Evolutionary conservation across 176 grass and related monocot species (phyloP), one percentile per base, ranked within the genome.

Genomic region (Eragrostis curvula): DNA sequence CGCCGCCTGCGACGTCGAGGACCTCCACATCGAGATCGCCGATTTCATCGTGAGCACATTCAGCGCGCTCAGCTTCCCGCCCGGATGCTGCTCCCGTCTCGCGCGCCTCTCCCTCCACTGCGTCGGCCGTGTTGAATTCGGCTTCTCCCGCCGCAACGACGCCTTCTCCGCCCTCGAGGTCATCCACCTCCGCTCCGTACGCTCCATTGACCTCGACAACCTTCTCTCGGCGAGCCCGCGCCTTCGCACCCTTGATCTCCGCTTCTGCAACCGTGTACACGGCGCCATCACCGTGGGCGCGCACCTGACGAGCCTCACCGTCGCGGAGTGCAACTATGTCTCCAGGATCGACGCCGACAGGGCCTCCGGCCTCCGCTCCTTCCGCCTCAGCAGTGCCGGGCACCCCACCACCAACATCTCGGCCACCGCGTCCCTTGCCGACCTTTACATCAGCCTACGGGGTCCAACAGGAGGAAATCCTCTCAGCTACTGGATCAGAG

Each of bases 231-330:
- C 32, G 32, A 36, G 94, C 72, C 94, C 94, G 1, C 6, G 28
- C 16, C 83, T 96, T 60, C 90, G 77, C 3, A 63, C 63, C 48
- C 83, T 96, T 24, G 68, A 82, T 16, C 72, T 96, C 23, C 79
- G 77, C 36, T 16, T 36, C 59, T 93, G 90, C 76, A 0, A 13
- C 5, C 25, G 18, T 18, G 1, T 56, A 6, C 6, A 85, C 28
- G 43, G 41, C 23, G 68, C 78, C 36, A 66, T 63, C 2, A 3
- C 39, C 14, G 53, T 74, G 3, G 64, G 87, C 3, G 23, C 60
- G 41, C 80, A 73, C 32, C 52, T 84, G 66, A 70, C 4, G 46
- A 79, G 47, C 10, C 6, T 96, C 71, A 77, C 85, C n/a, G 66
- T 96, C 21, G 52, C 65, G 30, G 75, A 84, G 44, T 90, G 32